Evolutionary conservation across 345 rosid genomes (phyloP).

Genomic region (Eucalyptus melliodora): DNA sequence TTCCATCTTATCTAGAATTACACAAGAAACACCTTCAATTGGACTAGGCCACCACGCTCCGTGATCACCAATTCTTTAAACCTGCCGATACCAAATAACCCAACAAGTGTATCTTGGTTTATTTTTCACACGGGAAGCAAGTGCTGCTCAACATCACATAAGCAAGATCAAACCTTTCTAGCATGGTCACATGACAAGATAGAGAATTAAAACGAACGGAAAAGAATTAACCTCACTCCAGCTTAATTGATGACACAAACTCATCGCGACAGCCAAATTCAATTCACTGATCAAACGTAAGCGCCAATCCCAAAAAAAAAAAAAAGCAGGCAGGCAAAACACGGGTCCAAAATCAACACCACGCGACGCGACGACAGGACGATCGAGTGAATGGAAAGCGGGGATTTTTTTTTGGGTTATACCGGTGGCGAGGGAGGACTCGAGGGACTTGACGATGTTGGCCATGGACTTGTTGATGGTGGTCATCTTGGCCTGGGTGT

Average conservation of each 20-base stretch:
- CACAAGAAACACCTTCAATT: neutral
- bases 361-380: neutral
- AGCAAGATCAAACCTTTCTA: neutral
- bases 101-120: neutral
- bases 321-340: neutral
- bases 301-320: neutral
- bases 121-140: neutral
- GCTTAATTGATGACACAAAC: neutral
- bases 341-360: neutral
- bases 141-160: neutral
- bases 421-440: slow-evolving; percentile 75
- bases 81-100: neutral
- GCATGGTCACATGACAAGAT: neutral
- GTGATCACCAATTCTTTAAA: neutral
- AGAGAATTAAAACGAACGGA: neutral
- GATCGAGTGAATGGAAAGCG: neutral
- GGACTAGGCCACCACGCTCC: neutral
- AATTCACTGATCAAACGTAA: neutral
- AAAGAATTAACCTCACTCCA: neutral
- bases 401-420: rapidly evolving
- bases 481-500: slow-evolving; percentile 95
- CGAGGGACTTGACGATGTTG: slow-evolving; percentile 86
- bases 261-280: neutral
- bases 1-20: neutral
- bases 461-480: slow-evolving; percentile 86